phyloP scores from a whole-genome alignment of 148 eudicot genomes.

The Vaccinium myrtillus region DNA sequence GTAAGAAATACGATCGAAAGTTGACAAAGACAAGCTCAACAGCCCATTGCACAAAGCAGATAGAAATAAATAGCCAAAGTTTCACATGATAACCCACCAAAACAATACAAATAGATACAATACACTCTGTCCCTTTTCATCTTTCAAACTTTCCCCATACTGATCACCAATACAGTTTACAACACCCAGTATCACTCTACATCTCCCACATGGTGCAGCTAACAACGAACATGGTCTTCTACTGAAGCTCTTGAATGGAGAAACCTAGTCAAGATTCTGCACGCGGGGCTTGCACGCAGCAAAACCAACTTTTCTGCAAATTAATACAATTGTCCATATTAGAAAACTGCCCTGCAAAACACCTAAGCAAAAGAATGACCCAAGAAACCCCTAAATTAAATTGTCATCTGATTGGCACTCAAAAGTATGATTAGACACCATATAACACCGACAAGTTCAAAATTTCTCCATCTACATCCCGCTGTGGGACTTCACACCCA shows the following conservation, averaged over 20 bases:
- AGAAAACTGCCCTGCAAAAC: neutral
- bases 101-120: slow-evolving; percentile 49
- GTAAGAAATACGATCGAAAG: neutral
- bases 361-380: neutral
- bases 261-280: slow-evolving; percentile 56
- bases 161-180: slow-evolving; percentile 53
- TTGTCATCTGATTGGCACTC: neutral
- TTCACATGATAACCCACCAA: slow-evolving; percentile 25
- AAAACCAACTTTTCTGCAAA: slow-evolving; percentile 81
- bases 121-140: slow-evolving; percentile 24
- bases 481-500: slow-evolving; percentile 3
- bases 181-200: slow-evolving; percentile 35
- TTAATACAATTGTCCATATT: neutral
- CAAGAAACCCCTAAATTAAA: neutral
- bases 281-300: slow-evolving; percentile 66
- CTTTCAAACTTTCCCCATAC: slow-evolving; percentile 42
- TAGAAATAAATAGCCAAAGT: slow-evolving; percentile 3
- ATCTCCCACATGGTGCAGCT: slow-evolving; percentile 36
- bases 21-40: neutral
- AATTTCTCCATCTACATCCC: neutral
- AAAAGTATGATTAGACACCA: neutral
- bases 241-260: slow-evolving; percentile 19
- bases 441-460: neutral
- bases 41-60: slow-evolving; percentile 13
- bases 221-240: slow-evolving; percentile 26